These are phyloP conservation scores for Wallacemonas collosoma DNA, from an alignment of 208 protist species.

Conservation along the genomic window DNA sequence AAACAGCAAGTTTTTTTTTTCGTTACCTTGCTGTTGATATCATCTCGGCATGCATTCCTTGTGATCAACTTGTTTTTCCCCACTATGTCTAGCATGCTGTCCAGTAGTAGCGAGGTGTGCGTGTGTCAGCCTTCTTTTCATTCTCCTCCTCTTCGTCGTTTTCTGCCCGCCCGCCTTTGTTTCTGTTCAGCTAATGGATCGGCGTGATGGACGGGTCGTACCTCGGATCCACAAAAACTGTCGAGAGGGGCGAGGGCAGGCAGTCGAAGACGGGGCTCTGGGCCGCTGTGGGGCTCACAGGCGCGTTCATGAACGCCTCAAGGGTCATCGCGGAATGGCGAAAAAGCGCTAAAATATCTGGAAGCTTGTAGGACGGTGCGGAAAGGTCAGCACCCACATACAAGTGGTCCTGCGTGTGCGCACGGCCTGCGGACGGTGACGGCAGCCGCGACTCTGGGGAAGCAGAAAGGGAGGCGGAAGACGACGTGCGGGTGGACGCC, in stretches of 20 bases:
- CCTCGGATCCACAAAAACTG: constrained; percentile 33
- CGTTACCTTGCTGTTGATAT: neutral
- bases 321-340: constrained; percentile 35
- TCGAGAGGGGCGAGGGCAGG: constrained; percentile 11
- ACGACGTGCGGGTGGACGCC: neutral
- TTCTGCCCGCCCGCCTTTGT: too few relatives aligned
- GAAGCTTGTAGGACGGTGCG: constrained; percentile 41
- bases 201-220: neutral
- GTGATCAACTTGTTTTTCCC: too few relatives aligned
- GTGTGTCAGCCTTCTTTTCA: too few relatives aligned
- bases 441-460: constrained; percentile 16
- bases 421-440: neutral
- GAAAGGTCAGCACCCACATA: constrained; percentile 28
- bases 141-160: too few relatives aligned
- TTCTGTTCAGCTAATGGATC: too few relatives aligned
- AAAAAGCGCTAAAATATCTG: constrained; percentile 48
- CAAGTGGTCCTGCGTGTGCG: neutral
- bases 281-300: neutral
- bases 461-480: neutral
- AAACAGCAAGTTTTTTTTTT: neutral
- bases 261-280: constrained; percentile 4
- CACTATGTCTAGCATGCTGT: too few relatives aligned
- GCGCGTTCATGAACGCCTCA: constrained; percentile 18
- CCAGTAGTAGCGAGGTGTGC: too few relatives aligned
- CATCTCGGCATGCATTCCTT: too few relatives aligned